Evolutionary conservation across 176 grass and related monocot genomes (phyloP).

Genomic region (Bromus sterilis): DNA sequence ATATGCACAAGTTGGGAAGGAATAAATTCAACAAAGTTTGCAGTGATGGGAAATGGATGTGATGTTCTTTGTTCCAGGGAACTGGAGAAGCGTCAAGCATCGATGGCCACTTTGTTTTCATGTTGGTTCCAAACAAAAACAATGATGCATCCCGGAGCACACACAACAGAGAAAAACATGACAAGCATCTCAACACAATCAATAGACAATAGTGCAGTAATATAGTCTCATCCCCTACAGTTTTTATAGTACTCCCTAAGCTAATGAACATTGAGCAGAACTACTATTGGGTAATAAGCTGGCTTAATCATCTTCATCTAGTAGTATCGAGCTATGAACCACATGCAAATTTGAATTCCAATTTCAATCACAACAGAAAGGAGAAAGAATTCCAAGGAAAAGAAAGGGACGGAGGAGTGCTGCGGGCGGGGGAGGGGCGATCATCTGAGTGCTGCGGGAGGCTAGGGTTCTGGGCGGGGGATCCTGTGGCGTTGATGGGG

Average conservation of each 20-base stretch:
- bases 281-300: background rate
- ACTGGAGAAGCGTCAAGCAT: background rate
- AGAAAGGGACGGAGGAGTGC: conserved; percentile 20
- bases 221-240: background rate
- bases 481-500: too few relatives aligned
- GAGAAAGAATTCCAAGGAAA: conserved; percentile 17
- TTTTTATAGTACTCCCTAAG: background rate
- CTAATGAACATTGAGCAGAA: background rate
- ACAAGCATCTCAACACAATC: conserved; percentile 12
- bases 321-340: background rate
- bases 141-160: background rate
- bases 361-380: conserved; percentile 31
- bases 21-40: background rate
- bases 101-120: background rate
- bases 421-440: too few relatives aligned
- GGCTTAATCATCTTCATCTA: background rate
- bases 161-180: background rate
- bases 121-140: background rate
- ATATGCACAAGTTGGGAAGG: background rate
- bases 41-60: background rate
- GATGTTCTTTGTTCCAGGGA: background rate
- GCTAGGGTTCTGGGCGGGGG: too few relatives aligned
- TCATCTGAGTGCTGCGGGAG: too few relatives aligned
- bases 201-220: background rate
- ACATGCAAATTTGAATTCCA: conserved; percentile 27